Evolutionary conservation across 305 asterid species (phyloP).

Genomic region (Ajuga reptans): DNA sequence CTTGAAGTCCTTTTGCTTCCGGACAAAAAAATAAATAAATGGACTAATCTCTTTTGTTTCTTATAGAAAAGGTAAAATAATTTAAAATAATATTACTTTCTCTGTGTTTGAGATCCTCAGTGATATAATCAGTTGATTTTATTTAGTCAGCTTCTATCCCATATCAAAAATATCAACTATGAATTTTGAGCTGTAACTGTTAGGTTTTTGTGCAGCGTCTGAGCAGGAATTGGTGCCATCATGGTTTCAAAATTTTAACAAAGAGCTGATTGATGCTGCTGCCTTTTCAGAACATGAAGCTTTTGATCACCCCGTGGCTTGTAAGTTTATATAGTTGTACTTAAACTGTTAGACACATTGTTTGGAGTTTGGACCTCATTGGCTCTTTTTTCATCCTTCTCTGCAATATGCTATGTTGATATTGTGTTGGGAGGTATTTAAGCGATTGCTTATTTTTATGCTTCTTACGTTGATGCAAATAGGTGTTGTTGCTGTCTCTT

Average conservation of each 20-base stretch:
- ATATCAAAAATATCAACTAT: conserved; percentile 9
- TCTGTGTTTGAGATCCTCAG: conserved; percentile 5
- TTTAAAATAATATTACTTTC: not conserved
- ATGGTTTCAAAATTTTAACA: conserved; percentile 81
- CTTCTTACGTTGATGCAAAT: conserved; percentile 23
- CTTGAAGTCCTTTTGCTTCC: conserved; percentile 13
- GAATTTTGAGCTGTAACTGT: conserved; percentile 23
- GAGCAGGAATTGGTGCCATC: conserved; percentile 59
- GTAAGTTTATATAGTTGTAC: conserved; percentile 39
- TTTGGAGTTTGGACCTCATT: conserved; percentile 12
- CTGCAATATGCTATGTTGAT: conserved; percentile 14
- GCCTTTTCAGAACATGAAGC: conserved; percentile 95
- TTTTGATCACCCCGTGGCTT: conserved; percentile 98
- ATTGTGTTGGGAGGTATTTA: conserved; percentile 19
- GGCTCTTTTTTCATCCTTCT: not conserved
- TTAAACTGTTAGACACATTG: not conserved
- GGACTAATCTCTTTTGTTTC: not conserved
- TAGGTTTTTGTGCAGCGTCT: conserved; percentile 51
- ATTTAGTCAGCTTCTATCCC: not conserved
- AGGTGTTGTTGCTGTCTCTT: conserved; percentile 93
- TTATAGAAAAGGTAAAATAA: no score
- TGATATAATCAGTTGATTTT: conserved; percentile 21
- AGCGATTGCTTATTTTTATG: conserved; percentile 23
- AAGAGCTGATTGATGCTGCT: conserved; percentile 68
- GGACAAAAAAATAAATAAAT: not conserved